Percentiles rank a stretch among this genome's conserved stretches.
These are phyloP conservation scores for Xylaria flabelliformis DNA, from an alignment of 495 filamentous ascomycete species.

Conservation along the genomic window DNA sequence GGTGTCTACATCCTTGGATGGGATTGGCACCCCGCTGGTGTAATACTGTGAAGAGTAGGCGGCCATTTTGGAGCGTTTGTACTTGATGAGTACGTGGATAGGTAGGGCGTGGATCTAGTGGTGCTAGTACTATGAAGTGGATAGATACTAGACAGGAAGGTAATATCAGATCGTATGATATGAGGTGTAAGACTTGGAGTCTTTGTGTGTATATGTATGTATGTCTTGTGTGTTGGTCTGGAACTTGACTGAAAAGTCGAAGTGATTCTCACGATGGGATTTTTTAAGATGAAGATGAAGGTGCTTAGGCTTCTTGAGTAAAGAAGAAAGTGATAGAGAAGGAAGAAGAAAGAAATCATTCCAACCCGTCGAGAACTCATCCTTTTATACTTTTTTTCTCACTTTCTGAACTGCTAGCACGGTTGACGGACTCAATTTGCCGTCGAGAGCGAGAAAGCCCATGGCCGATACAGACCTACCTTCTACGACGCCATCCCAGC, in stretches of 20 bases:
- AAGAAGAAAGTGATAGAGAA: conserved; percentile 55
- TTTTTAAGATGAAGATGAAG: conserved; percentile 12
- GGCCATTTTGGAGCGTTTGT: conserved; percentile 24
- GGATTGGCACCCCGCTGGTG: conserved; percentile 27
- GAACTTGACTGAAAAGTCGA: conserved; percentile 16
- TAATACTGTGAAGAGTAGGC: conserved; percentile 31
- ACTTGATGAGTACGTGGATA: conserved; percentile 10
- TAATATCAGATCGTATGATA: conserved; percentile 17
- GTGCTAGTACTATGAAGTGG: conserved; percentile 20
- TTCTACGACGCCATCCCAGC: conserved; percentile 2
- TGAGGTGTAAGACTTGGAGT: conserved; percentile 30
- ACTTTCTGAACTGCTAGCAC: neutral
- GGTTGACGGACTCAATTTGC: conserved; percentile 12
- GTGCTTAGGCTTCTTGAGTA: conserved; percentile 38
- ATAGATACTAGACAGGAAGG: conserved; percentile 29
- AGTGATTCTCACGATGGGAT: conserved; percentile 24
- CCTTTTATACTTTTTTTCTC: conserved; percentile 68
- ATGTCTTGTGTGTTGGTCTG: conserved; percentile 29
- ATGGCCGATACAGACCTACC: conserved; percentile 6
- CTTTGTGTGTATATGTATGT: conserved; percentile 34
- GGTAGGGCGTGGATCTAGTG: conserved; percentile 18
- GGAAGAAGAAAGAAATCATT: conserved; percentile 58
- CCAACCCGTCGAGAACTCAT: conserved; percentile 50
- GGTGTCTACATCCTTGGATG: conserved; percentile 34
- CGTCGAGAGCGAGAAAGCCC: conserved; percentile 7